Evolutionary conservation across 2,329 filamentous ascomycete genomes (phyloP).

Genomic region (Aspergillus floridensis): DNA sequence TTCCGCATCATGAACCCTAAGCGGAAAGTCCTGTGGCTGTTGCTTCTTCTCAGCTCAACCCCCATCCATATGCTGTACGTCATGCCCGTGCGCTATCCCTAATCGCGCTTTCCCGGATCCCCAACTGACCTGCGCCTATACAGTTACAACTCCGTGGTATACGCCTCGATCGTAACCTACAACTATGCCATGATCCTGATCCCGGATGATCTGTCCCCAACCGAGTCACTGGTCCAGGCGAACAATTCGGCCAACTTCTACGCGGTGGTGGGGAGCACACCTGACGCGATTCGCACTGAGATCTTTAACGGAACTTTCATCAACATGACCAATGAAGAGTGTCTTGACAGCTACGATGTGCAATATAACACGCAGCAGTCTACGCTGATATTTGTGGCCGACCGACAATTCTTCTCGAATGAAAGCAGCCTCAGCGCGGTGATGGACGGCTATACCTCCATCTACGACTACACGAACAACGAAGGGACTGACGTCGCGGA

Average conservation of each 20-base stretch:
- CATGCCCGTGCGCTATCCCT: too few species aligned
- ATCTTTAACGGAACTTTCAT: conserved; percentile 9
- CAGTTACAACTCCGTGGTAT: neutral
- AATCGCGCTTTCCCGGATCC: too few species aligned
- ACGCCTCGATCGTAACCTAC: neutral
- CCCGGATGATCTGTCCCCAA: neutral
- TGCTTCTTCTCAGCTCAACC: neutral
- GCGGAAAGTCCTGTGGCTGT: neutral
- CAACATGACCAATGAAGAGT: neutral
- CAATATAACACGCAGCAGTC: conserved; percentile 7
- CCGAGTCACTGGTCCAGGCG: neutral
- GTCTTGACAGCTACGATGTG: conserved; percentile 3
- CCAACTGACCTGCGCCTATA: too few species aligned
- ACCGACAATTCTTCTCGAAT: neutral
- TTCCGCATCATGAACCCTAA: conserved; percentile 6
- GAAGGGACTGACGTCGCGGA: neutral
- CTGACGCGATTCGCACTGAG: neutral
- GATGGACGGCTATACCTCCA: neutral
- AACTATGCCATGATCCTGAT: neutral
- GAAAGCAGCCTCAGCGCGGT: neutral
- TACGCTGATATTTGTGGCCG: conserved; percentile 1
- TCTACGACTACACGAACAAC: neutral
- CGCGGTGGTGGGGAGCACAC: neutral
- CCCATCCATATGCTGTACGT: neutral
- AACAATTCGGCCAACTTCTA: neutral